phyloP scores from a whole-genome alignment of 768 basidiomycete species.

The Amanita rimosa region DNA sequence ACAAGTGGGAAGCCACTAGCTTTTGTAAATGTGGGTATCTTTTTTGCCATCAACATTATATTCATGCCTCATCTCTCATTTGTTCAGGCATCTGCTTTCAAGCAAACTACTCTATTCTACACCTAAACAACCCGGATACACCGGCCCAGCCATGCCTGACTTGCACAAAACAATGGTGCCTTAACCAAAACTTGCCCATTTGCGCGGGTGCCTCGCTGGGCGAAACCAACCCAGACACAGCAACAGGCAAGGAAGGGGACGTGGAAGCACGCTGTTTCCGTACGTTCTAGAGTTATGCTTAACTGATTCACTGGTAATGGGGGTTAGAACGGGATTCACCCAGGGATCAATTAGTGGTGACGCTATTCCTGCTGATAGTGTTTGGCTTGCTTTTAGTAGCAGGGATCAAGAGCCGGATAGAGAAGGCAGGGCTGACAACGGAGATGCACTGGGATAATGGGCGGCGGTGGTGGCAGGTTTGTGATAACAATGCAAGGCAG shows the following conservation, averaged over 20 bases:
- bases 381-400: conserved; percentile 79
- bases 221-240: conserved; percentile 84
- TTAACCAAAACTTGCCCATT: conserved; percentile 81
- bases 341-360: conserved; percentile 89
- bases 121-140: conserved; percentile 68
- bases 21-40: conserved; percentile 71
- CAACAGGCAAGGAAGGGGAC: conserved; percentile 91
- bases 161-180: conserved; percentile 93
- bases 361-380: conserved; percentile 79
- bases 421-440: conserved; percentile 63
- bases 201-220: conserved; percentile 76
- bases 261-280: conserved; percentile 95
- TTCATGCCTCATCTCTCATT: conserved; percentile 7
- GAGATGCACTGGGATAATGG: conserved; percentile 53
- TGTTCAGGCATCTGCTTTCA: conserved; percentile 80
- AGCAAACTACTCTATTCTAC: conserved; percentile 78
- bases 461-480: conserved; percentile 78
- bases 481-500: background rate
- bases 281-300: conserved; percentile 29
- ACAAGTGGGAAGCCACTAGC: conserved; percentile 84
- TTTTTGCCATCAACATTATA: background rate
- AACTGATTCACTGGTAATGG: background rate
- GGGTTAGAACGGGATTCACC: conserved; percentile 83
- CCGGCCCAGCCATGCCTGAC: conserved; percentile 86
- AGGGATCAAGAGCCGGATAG: conserved; percentile 73